A percentile compares a stretch with the other conserved stretches of the same genome.
These are phyloP conservation scores for Ambrosia trifida DNA, from an alignment of 129 eudicot genomes.

Conservation along the genomic window DNA sequence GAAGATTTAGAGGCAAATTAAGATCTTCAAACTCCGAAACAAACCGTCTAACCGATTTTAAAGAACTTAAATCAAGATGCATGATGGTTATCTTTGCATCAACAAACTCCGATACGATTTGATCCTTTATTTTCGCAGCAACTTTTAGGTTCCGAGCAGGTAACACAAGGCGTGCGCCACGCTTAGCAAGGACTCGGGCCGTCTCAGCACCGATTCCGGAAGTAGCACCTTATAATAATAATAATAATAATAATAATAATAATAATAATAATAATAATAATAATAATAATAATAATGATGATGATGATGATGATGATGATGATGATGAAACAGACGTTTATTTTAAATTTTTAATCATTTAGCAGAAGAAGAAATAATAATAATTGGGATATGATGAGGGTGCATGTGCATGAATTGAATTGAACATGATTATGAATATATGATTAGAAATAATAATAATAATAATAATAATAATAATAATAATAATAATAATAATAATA, in stretches of 20 bases:
- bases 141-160: slow-evolving; percentile 85
- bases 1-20: slow-evolving; percentile 74
- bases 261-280: too few species aligned
- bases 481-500: too few species aligned
- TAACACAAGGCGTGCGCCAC: slow-evolving; percentile 76
- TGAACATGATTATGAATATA: neutral
- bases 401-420: slow-evolving; percentile 57
- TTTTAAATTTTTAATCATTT: neutral
- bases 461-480: too few species aligned
- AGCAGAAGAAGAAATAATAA: neutral
- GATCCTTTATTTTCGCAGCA: slow-evolving; percentile 66
- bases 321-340: too few species aligned
- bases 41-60: slow-evolving; percentile 66
- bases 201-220: slow-evolving; percentile 99
- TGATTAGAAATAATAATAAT: neutral
- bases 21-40: slow-evolving; percentile 71
- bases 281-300: too few species aligned
- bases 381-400: slow-evolving; percentile 27
- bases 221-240: slow-evolving; percentile 64
- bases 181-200: slow-evolving; percentile 87
- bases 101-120: slow-evolving; percentile 60
- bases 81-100: slow-evolving; percentile 55
- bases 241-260: neutral
- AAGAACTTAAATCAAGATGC: slow-evolving; percentile 87
- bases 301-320: too few species aligned